phyloP scores from a whole-genome alignment of 2,329 filamentous ascomycete species.

The Leptosphaerulina australis region DNA sequence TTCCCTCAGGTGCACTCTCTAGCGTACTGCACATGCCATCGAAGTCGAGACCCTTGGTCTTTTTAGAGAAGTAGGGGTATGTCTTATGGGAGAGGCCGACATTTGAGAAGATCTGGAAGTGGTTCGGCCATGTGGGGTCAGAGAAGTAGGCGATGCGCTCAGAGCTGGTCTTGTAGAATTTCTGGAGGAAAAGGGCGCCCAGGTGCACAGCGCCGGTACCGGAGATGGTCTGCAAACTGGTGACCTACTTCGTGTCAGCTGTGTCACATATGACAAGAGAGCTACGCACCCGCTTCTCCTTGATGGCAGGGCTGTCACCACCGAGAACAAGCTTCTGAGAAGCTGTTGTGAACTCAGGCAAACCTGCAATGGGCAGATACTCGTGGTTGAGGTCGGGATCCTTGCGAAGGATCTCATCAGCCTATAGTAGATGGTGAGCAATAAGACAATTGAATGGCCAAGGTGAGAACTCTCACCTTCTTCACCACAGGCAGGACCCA shows the following conservation, averaged over 20 bases:
- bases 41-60: conserved; percentile 91
- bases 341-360: conserved; percentile 83
- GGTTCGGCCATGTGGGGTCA: conserved; percentile 96
- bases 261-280: conserved; percentile 29
- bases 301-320: conserved; percentile 76
- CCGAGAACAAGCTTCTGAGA: conserved; percentile 91
- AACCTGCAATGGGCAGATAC: conserved; percentile 94
- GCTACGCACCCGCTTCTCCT: conserved; percentile 72
- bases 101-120: conserved; percentile 97
- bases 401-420: conserved; percentile 84
- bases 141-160: conserved; percentile 85
- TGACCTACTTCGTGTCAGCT: conserved; percentile 55
- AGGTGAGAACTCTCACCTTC: conserved; percentile 68
- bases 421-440: conserved; percentile 61
- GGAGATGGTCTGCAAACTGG: conserved; percentile 92
- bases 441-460: neutral
- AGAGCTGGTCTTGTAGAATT: conserved; percentile 75
- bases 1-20: conserved; percentile 71
- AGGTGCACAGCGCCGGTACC: conserved; percentile 95
- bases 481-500: conserved; percentile 97
- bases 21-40: conserved; percentile 81
- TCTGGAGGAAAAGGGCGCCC: conserved; percentile 89
- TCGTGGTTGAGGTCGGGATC: conserved; percentile 96
- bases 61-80: conserved; percentile 92
- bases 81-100: conserved; percentile 76